Percentiles rank a stretch among this genome's conserved stretches.
Evolutionary conservation across 2,329 filamentous ascomycete genomes (phyloP).

Genomic region (Zymoseptoria brevis): DNA sequence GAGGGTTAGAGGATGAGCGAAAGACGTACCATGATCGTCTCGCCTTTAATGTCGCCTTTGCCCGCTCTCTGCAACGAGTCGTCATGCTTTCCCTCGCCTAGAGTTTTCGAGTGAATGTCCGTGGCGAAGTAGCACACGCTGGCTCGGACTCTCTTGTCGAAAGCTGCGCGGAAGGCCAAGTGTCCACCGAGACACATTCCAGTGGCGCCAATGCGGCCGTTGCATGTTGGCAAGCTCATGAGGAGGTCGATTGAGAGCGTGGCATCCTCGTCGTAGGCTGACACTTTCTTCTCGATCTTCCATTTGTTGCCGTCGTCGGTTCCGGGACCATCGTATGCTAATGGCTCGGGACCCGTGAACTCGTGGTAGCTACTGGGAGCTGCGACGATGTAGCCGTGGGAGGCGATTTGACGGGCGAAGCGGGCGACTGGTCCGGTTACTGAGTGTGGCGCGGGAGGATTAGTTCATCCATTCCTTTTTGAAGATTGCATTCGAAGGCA

Average conservation of each 20-base stretch:
- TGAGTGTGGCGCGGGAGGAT: constrained; percentile 27
- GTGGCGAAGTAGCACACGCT: constrained; percentile 87
- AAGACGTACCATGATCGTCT: constrained; percentile 59
- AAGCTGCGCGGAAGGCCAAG: constrained; percentile 62
- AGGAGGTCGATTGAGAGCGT: constrained; percentile 37
- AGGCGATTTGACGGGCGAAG: constrained; percentile 84
- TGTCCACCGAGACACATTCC: constrained; percentile 95
- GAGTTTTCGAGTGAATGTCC: constrained; percentile 71
- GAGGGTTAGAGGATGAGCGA: background rate
- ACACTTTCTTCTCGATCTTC: constrained; percentile 71
- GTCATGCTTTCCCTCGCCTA: constrained; percentile 61
- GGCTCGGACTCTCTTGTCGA: constrained; percentile 69
- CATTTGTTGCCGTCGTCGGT: constrained; percentile 81
- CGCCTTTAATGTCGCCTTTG: constrained; percentile 58
- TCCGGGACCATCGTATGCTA: constrained; percentile 79
- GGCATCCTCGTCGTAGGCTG: constrained; percentile 66
- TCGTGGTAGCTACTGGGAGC: constrained; percentile 90
- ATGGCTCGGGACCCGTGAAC: constrained; percentile 74
- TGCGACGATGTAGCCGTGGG: constrained; percentile 87
- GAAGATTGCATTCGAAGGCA: too few species aligned
- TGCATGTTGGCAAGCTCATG: constrained; percentile 46
- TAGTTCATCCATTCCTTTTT: too few species aligned
- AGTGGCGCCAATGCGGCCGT: constrained; percentile 42
- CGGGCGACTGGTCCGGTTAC: constrained; percentile 85
- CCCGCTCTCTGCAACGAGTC: constrained; percentile 47